Evolutionary conservation across 495 filamentous ascomycete genomes (phyloP).

Genomic region (Hypoxylon lenormandii): DNA sequence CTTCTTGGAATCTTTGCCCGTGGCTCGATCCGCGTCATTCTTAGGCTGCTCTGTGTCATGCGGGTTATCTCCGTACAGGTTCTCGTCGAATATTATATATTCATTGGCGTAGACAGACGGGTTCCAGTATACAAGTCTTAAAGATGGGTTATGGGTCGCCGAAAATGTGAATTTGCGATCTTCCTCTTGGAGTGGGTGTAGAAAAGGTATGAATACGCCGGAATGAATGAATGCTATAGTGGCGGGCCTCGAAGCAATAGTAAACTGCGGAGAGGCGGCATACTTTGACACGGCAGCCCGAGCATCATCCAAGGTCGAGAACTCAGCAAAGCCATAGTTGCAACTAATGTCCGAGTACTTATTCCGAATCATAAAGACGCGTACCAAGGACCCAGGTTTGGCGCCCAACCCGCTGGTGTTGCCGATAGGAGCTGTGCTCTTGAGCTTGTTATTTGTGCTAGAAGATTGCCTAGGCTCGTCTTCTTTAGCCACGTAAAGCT

Average conservation of each 20-base stretch:
- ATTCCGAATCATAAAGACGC: slow-evolving; percentile 83
- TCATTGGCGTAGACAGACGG: slow-evolving; percentile 79
- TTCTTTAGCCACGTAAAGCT: slow-evolving; percentile 73
- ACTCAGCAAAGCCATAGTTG: slow-evolving; percentile 91
- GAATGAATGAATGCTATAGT: slow-evolving; percentile 83
- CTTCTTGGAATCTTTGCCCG: slow-evolving; percentile 75
- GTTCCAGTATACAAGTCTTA: slow-evolving; percentile 87
- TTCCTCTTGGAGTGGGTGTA: slow-evolving; percentile 65
- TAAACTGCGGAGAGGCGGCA: slow-evolving; percentile 82
- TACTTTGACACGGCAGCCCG: slow-evolving; percentile 80
- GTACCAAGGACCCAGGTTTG: slow-evolving; percentile 76
- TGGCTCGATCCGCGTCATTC: slow-evolving; percentile 44
- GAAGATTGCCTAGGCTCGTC: slow-evolving; percentile 57
- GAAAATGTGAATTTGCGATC: slow-evolving; percentile 75
- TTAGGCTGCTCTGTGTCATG: slow-evolving; percentile 52
- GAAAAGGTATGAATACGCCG: slow-evolving; percentile 84
- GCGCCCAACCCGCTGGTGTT: slow-evolving; percentile 78
- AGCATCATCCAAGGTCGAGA: slow-evolving; percentile 79
- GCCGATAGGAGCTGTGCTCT: slow-evolving; percentile 79
- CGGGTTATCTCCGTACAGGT: slow-evolving; percentile 56
- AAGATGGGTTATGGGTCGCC: slow-evolving; percentile 74
- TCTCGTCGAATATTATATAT: slow-evolving; percentile 66
- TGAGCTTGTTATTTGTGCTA: slow-evolving; percentile 65
- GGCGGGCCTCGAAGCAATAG: slow-evolving; percentile 82
- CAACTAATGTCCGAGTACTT: slow-evolving; percentile 79